These are phyloP conservation scores for Moringa oleifera DNA, from an alignment of 345 rosid species.

Conservation along the genomic window DNA sequence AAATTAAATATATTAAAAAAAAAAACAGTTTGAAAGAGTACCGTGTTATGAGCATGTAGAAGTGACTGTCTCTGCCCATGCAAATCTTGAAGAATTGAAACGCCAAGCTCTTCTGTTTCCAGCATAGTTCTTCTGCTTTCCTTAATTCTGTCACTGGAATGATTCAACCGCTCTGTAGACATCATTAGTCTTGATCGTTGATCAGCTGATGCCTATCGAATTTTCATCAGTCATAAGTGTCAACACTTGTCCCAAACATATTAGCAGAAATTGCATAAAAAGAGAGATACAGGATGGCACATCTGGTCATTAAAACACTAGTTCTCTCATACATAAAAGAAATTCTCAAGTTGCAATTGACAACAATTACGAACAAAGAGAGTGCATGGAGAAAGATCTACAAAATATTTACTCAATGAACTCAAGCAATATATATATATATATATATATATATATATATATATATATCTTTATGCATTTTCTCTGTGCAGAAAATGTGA, in stretches of 20 bases:
- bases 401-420: too few species aligned
- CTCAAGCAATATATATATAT: too few species aligned
- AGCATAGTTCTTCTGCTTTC: conserved; percentile 91
- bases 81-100: conserved; percentile 91
- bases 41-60: conserved; percentile 66
- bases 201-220: conserved; percentile 77
- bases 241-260: neutral
- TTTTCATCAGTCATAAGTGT: neutral
- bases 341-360: neutral
- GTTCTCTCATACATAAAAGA: neutral
- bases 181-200: conserved; percentile 80
- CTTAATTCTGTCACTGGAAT: conserved; percentile 63
- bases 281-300: neutral
- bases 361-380: neutral
- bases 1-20: too few species aligned
- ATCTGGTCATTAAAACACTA: neutral
- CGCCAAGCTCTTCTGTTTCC: conserved; percentile 98
- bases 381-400: too few species aligned
- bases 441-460: too few species aligned
- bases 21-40: conserved; percentile 12
- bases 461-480: too few species aligned
- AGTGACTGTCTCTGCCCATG: conserved; percentile 89
- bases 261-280: too few species aligned
- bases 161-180: conserved; percentile 69
- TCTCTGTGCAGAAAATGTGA: too few species aligned